Conservation (phyloP, 2,329 filamentous ascomycete genomes). For the Ophiognomonia clavigignenti-juglandacearum region DNA sequence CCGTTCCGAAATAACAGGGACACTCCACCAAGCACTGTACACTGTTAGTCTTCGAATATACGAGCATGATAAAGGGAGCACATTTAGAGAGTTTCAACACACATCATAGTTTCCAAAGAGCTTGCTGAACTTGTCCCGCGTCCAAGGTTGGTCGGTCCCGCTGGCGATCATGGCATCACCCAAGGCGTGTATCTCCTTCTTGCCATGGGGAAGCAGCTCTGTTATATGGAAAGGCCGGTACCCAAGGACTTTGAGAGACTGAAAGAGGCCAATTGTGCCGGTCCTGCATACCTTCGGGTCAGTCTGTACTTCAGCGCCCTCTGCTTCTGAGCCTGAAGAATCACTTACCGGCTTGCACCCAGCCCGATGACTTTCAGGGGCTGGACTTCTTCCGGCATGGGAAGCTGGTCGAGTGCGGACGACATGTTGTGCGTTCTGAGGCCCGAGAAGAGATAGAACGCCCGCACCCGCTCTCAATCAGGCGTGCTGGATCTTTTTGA, state of each 20-base stretch:
- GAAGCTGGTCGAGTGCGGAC: neutral
- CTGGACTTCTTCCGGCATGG: neutral
- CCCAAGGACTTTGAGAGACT: constrained; percentile 1
- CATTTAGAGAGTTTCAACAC: neutral
- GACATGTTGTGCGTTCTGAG: neutral
- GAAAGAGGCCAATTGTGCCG: constrained; percentile 1
- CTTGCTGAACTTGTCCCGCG: neutral
- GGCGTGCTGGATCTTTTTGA: no score
- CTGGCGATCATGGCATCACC: constrained; percentile 2
- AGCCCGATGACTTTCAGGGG: neutral
- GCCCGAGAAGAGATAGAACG: neutral
- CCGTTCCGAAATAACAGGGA: constrained; percentile 3
- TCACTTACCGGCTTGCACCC: neutral
- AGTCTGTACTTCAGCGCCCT: neutral
- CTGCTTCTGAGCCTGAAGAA: neutral
- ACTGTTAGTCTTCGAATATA: neutral
- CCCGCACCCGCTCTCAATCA: no score
- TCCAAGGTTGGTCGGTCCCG: neutral
- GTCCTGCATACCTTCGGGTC: neutral
- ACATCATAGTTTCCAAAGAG: constrained; percentile 2
- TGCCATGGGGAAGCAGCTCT: constrained; percentile 2
- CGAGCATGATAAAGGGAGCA: neutral
- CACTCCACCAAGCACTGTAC: constrained; percentile 1
- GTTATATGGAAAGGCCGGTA: constrained; percentile 3
- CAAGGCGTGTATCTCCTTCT: neutral